Evolutionary conservation across 2,329 filamentous ascomycete species (phyloP).

Genomic region (Lanzia echinophila): DNA sequence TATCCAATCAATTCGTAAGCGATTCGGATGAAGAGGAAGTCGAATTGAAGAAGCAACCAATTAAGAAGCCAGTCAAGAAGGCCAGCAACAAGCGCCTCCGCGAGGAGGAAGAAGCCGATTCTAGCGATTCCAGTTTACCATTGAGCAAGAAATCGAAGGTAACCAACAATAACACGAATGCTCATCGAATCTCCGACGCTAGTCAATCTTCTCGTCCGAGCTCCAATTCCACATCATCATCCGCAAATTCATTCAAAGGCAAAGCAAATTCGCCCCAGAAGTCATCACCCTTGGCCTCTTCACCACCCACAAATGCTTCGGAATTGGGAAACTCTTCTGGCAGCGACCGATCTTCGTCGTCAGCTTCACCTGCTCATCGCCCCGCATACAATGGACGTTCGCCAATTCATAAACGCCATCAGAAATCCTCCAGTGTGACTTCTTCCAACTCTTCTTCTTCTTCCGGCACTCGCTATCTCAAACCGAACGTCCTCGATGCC

Average conservation of each 20-base stretch:
- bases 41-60: not conserved
- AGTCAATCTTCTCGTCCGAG: slow-evolving; percentile 41
- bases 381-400: slow-evolving; percentile 21
- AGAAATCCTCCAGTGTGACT: slow-evolving; percentile 29
- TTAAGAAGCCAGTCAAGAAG: slow-evolving; percentile 36
- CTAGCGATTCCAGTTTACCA: slow-evolving; percentile 26
- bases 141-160: slow-evolving; percentile 30
- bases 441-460: slow-evolving; percentile 24
- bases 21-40: slow-evolving; percentile 29
- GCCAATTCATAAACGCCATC: slow-evolving; percentile 27
- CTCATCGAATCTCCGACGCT: slow-evolving; percentile 41
- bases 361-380: slow-evolving; percentile 20
- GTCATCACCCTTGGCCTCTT: slow-evolving; percentile 59
- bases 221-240: slow-evolving; percentile 35
- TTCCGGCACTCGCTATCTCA: slow-evolving; percentile 32
- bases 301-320: slow-evolving; percentile 58
- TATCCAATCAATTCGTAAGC: slow-evolving; percentile 28
- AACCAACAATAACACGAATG: slow-evolving; percentile 25
- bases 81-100: slow-evolving; percentile 43
- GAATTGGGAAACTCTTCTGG: slow-evolving; percentile 44
- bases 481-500: slow-evolving; percentile 44
- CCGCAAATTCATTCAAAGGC: slow-evolving; percentile 28
- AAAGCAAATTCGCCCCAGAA: slow-evolving; percentile 54
- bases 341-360: slow-evolving; percentile 23
- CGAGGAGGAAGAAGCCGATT: slow-evolving; percentile 33